Evolutionary conservation across 352 stramenopile species (phyloP).

Genomic region (Globisporangium nodosum): DNA sequence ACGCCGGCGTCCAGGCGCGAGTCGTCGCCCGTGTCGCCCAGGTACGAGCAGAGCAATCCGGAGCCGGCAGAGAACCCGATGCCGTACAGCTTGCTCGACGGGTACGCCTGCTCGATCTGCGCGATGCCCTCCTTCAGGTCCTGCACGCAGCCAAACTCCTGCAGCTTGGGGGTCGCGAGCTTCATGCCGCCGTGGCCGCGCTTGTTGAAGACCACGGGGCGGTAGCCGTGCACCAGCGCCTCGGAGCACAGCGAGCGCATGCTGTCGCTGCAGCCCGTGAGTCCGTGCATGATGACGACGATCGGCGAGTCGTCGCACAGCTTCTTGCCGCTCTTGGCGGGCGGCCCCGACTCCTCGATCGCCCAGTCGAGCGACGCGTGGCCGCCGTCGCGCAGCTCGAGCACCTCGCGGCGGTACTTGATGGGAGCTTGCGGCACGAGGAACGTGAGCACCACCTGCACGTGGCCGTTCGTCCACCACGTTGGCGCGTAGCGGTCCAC

Average conservation of each 20-base stretch:
- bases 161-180: constrained; percentile 59
- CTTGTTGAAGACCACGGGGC: constrained; percentile 84
- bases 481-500: constrained; percentile 41
- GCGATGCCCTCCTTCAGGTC: constrained; percentile 53
- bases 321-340: background rate
- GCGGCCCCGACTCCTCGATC: constrained; percentile 22
- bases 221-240: constrained; percentile 54
- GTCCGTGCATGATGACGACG: constrained; percentile 59
- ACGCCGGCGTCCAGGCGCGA: constrained; percentile 53
- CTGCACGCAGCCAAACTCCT: constrained; percentile 59
- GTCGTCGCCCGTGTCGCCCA: constrained; percentile 50
- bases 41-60: constrained; percentile 61
- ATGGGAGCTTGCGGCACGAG: constrained; percentile 51
- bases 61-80: constrained; percentile 75
- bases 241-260: constrained; percentile 65
- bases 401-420: constrained; percentile 52
- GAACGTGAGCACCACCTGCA: constrained; percentile 70
- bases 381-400: constrained; percentile 52
- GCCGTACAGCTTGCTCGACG: constrained; percentile 45
- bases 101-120: constrained; percentile 42
- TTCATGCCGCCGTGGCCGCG: constrained; percentile 61
- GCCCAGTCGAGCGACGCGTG: constrained; percentile 70
- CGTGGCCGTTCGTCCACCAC: constrained; percentile 74
- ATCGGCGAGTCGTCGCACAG: constrained; percentile 34
- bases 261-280: constrained; percentile 58